These are phyloP conservation scores for Boletales sp. DNA, from an alignment of 768 basidiomycete genomes.

Conservation along the genomic window DNA sequence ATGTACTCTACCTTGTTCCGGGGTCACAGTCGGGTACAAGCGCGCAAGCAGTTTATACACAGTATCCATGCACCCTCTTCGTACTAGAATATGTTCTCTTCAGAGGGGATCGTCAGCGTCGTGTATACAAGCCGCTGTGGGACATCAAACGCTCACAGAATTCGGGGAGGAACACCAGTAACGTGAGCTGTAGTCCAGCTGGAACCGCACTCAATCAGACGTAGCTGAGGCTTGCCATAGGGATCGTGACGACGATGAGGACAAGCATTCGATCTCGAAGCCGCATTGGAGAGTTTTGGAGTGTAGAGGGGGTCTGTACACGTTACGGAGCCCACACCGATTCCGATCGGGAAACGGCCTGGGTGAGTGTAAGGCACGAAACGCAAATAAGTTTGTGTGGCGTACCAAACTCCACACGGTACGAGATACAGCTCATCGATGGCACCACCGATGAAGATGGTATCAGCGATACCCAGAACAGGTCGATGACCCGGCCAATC, in stretches of 20 bases:
- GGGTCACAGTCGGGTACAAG: constrained; percentile 65
- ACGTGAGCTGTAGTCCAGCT: constrained; percentile 56
- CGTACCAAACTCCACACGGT: constrained; percentile 67
- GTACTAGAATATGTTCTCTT: constrained; percentile 60
- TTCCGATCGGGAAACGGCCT: constrained; percentile 75
- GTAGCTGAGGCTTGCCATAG: constrained; percentile 48
- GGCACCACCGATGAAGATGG: constrained; percentile 76
- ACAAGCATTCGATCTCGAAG: constrained; percentile 77
- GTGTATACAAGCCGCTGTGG: neutral
- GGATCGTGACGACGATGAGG: constrained; percentile 80
- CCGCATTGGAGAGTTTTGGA: constrained; percentile 73
- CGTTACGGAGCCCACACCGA: constrained; percentile 64
- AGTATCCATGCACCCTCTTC: constrained; percentile 44
- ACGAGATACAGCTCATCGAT: constrained; percentile 67
- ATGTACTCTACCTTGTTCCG: constrained; percentile 46
- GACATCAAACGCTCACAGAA: constrained; percentile 50
- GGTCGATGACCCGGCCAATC: constrained; percentile 67
- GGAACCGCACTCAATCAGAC: constrained; percentile 73
- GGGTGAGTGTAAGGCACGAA: neutral
- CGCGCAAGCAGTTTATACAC: constrained; percentile 56
- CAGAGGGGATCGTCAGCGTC: neutral
- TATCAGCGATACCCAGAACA: constrained; percentile 63
- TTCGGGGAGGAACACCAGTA: constrained; percentile 70
- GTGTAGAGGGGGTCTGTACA: constrained; percentile 77
- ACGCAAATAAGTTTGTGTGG: neutral